phyloP scores from a whole-genome alignment of 257 asterid genomes.

The Henckelia pumila region DNA sequence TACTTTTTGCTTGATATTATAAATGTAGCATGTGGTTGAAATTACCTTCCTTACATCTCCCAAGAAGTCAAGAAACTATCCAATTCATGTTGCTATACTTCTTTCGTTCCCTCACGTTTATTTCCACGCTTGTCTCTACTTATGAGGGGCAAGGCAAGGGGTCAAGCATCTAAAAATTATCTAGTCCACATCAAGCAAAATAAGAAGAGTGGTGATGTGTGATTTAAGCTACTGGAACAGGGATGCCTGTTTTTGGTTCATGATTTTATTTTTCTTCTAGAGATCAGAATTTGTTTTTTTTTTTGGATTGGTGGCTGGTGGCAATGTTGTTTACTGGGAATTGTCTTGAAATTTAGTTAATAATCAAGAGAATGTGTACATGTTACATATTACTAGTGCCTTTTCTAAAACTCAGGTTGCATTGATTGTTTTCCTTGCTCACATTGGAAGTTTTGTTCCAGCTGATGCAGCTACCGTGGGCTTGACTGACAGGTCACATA shows the following conservation, averaged over 20 bases:
- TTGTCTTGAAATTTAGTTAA: not conserved
- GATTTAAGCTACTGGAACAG: slow-evolving; percentile 7
- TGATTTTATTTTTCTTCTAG: slow-evolving; percentile 7
- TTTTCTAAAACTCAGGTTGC: slow-evolving; percentile 68
- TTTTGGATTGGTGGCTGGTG: too few species aligned
- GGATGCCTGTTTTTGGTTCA: not conserved
- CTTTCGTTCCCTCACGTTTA: not conserved
- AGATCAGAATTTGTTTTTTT: not conserved
- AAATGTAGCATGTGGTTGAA: not conserved
- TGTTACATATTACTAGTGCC: not conserved
- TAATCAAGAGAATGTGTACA: not conserved
- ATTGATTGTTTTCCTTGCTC: slow-evolving; percentile 92
- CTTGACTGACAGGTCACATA: slow-evolving; percentile 78
- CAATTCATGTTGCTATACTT: not conserved
- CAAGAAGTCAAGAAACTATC: not conserved
- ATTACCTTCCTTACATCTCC: slow-evolving; percentile 10
- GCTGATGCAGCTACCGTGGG: slow-evolving; percentile 98
- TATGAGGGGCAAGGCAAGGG: slow-evolving; percentile 8
- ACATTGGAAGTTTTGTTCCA: slow-evolving; percentile 93
- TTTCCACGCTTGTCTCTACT: slow-evolving; percentile 1
- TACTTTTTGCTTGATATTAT: slow-evolving; percentile 10
- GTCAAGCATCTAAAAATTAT: slow-evolving; percentile 15
- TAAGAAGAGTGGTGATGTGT: slow-evolving; percentile 8
- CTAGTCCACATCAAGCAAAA: slow-evolving; percentile 1
- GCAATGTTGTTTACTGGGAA: too few species aligned